Base-by-base conservation (phyloP, 1,284 basidiomycete genomes). In the Irpex sp. region DNA sequence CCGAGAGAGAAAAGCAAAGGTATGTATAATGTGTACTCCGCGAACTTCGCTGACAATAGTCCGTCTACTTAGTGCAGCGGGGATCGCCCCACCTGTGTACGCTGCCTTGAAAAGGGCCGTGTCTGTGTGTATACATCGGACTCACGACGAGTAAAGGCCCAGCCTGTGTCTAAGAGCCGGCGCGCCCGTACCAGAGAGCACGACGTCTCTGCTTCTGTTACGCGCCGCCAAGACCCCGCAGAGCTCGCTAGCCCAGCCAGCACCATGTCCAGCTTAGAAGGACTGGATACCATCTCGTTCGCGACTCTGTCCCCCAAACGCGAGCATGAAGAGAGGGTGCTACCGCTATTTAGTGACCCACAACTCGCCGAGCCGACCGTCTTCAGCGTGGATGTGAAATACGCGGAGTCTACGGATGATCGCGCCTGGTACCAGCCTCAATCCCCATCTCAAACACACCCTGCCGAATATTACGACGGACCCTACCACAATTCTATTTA, bases 1-100 rank as follows among this genome's bases (percentile, higher is more conserved):
- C 68, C 76, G 80, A 31, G 77, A 79, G 62, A 74, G 79, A 40
- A 81, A 81, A 66, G 79, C 79, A 8, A 81, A 81, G 76, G 80
- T 81, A 62, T 58, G 72, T 60, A 0, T 52, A 51, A 47, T 51
- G 15, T 44, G 9, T 15, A 44, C 15, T 44, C 15, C 15, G 38
- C 15, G 9, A 44, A 9, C 15, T 15, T 44, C 38, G 8, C 38
- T 44, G 38, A 44, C 15, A 44, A 9, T 44, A 8, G 8, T 44
- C 38, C 21, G 21, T 44, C 15, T 9, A 9, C 8, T 44, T 44
- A 81, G 80, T 81, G 80, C 71, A 78, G 76, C 57, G 80, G 80
- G 11, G 70, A 72, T 49, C 77, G 75, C 15, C 79, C 79, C 4
- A 65, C 75, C 1, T 81, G 80, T 69, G 66, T 68, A 31, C 78